phyloP scores from a whole-genome alignment of 2,329 filamentous ascomycete genomes.

The Nigrospora osmanthi region DNA sequence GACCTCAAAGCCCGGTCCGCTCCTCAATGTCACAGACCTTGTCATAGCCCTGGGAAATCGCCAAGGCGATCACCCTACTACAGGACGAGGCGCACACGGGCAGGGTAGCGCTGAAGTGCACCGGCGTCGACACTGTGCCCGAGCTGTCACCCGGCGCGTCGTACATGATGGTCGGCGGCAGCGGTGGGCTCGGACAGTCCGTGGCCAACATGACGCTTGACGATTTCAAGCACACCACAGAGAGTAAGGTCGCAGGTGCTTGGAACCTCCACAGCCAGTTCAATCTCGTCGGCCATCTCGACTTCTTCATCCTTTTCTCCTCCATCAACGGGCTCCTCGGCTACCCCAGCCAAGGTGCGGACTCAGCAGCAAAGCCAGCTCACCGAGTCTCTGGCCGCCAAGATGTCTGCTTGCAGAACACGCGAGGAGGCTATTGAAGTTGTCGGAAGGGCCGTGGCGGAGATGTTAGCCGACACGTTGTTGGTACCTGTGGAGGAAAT shows the following conservation, averaged over 20 bases:
- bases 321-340: slow-evolving; percentile 15
- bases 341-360: slow-evolving; percentile 7
- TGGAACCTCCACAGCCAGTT: slow-evolving; percentile 10
- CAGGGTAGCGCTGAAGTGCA: too few relatives aligned
- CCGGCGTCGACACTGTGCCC: slow-evolving; percentile 2
- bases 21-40: too few relatives aligned
- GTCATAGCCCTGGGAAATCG: too few relatives aligned
- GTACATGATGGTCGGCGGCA: slow-evolving; percentile 21
- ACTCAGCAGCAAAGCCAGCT: neutral
- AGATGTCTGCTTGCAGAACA: neutral
- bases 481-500: neutral
- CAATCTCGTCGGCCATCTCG: slow-evolving; percentile 8
- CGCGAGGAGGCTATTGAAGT: neutral
- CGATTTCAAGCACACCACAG: too few relatives aligned
- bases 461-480: neutral
- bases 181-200: slow-evolving; percentile 18
- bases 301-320: slow-evolving; percentile 19
- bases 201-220: too few relatives aligned
- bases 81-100: too few relatives aligned
- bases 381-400: neutral
- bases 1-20: slow-evolving; percentile 4
- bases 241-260: too few relatives aligned
- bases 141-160: slow-evolving; percentile 9
- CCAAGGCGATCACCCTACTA: too few relatives aligned
- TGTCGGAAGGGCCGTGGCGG: neutral